Evolutionary conservation across 139 green algal species (phyloP).

Genomic region (Asterochloris erici): DNA sequence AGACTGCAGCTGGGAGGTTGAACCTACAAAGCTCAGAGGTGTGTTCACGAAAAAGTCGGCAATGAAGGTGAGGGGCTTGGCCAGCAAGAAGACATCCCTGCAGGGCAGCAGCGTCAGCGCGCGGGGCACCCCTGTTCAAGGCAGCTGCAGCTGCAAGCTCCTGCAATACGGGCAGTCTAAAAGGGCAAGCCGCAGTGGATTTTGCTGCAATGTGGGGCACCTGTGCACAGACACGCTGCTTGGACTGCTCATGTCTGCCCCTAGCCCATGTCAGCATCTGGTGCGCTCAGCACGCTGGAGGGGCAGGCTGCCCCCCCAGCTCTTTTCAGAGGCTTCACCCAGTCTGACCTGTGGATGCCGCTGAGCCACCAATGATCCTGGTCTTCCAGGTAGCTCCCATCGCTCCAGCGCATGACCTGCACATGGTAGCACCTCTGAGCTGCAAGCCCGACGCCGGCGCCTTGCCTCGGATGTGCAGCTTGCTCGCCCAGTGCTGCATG

Average conservation of each 20-base stretch:
- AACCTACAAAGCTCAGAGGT: slow-evolving; percentile 46
- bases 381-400: slow-evolving; percentile 97
- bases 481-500: neutral
- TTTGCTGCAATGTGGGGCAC: neutral
- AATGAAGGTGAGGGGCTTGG: slow-evolving; percentile 62
- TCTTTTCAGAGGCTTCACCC: no score
- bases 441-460: no score
- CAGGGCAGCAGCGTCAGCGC: neutral
- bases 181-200: no score
- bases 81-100: slow-evolving; percentile 72
- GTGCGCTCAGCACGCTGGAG: neutral
- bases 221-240: neutral
- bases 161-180: neutral
- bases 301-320: no score
- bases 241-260: no score
- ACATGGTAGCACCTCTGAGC: neutral
- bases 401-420: slow-evolving; percentile 87
- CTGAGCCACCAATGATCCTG: slow-evolving; percentile 96
- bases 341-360: slow-evolving; percentile 68
- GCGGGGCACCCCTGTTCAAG: neutral
- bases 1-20: neutral
- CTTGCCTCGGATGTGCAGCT: no score
- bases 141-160: neutral
- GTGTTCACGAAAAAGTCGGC: slow-evolving; percentile 65
- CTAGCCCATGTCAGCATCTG: neutral